A percentile compares a stretch with the other conserved stretches of the same genome.
phyloP scores from a whole-genome alignment of 2,329 filamentous ascomycete species.

The Tolypocladium cylindrosporum region DNA sequence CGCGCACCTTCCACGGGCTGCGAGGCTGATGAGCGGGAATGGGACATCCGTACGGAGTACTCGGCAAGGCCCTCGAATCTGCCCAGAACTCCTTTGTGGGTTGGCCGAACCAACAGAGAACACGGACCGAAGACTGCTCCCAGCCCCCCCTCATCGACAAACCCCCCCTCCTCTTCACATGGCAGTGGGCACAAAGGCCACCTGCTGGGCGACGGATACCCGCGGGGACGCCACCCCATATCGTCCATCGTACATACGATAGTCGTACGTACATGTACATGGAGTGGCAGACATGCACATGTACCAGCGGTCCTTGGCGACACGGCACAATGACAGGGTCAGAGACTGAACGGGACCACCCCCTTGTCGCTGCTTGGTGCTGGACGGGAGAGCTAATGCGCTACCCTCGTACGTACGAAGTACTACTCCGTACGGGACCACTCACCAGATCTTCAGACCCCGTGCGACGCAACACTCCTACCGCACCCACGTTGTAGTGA shows the following conservation, averaged over 20 bases:
- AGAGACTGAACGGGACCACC: background rate
- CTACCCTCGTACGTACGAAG: background rate
- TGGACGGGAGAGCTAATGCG: constrained; percentile 12
- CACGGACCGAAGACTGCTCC: background rate
- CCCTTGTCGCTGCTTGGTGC: background rate
- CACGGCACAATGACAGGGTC: background rate
- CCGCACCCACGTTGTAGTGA: background rate
- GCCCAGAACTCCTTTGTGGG: background rate
- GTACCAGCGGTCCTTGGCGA: background rate
- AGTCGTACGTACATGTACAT: background rate
- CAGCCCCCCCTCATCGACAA: background rate
- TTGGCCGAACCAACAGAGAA: background rate
- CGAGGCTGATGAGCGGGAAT: background rate
- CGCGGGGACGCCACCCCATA: background rate
- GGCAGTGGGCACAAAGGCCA: background rate
- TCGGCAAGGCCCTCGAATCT: no score
- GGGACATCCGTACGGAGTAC: no score
- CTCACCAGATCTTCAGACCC: background rate
- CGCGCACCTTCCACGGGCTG: background rate
- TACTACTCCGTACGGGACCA: background rate
- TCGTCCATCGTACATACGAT: background rate
- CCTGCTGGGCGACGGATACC: background rate
- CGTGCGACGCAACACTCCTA: background rate
- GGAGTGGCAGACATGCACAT: background rate
- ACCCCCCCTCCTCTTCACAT: background rate